phyloP scores from a whole-genome alignment of 345 rosid species.

The Brassica carinata region DNA sequence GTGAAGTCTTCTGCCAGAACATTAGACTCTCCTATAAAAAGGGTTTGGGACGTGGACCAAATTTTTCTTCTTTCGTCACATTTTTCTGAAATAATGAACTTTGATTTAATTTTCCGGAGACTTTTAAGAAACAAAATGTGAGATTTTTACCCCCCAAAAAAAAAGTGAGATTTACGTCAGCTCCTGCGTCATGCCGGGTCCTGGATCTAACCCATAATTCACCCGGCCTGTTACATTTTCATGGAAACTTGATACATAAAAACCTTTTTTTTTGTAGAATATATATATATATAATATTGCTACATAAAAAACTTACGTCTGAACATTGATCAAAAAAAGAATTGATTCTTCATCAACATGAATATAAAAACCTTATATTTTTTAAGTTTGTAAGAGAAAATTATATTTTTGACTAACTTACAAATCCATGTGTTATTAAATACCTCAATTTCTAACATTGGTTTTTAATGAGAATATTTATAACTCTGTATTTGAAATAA shows the following conservation, averaged over 20 bases:
- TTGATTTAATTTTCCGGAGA: constrained; percentile 16
- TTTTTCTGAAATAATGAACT: background rate
- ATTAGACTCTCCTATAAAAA: constrained; percentile 70
- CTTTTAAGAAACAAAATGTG: background rate
- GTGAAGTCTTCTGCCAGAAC: constrained; percentile 78
- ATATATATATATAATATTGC: too few relatives aligned
- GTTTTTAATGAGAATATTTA: too few relatives aligned
- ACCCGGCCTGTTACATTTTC: constrained; percentile 3
- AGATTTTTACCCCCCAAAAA: background rate
- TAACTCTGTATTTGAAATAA: too few relatives aligned
- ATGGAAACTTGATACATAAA: background rate
- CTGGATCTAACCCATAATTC: background rate
- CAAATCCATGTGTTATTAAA: background rate
- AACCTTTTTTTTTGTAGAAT: too few relatives aligned
- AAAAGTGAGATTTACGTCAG: constrained; percentile 47
- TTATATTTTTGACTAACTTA: background rate
- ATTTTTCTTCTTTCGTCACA: background rate
- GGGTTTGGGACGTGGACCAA: constrained; percentile 66
- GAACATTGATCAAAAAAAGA: too few relatives aligned
- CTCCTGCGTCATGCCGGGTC: constrained; percentile 54
- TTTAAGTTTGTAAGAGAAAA: too few relatives aligned
- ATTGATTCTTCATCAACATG: too few relatives aligned
- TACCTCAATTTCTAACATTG: background rate
- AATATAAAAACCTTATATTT: too few relatives aligned
- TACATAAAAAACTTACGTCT: background rate